Evolutionary conservation across 768 basidiomycete genomes (phyloP).

Genomic region (Cystofilobasidium capitatum): DNA sequence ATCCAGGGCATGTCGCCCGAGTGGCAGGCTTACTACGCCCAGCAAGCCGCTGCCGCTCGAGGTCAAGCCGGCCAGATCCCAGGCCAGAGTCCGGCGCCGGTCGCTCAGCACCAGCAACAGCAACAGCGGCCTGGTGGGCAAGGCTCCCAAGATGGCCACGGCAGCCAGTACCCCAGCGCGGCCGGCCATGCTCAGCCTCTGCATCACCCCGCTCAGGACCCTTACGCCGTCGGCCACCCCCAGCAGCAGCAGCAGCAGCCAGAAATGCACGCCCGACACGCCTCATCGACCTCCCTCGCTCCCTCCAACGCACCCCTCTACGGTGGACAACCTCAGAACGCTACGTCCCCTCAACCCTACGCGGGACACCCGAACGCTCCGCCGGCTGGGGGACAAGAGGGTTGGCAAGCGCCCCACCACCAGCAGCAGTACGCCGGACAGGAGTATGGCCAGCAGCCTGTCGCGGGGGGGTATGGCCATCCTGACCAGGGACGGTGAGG

Average conservation of each 20-base stretch:
- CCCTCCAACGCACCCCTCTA: too few species aligned
- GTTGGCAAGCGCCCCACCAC: too few species aligned
- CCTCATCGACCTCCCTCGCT: too few species aligned
- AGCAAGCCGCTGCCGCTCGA: slow-evolving; percentile 18
- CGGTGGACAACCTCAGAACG: too few species aligned
- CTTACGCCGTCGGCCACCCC: not conserved
- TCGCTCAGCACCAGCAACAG: slow-evolving; percentile 8
- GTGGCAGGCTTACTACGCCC: slow-evolving; percentile 26
- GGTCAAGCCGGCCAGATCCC: slow-evolving; percentile 13
- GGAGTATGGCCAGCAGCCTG: too few species aligned
- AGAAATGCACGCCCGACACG: too few species aligned
- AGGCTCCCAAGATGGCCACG: not conserved
- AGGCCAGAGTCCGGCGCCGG: not conserved
- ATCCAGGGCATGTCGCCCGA: slow-evolving; percentile 10
- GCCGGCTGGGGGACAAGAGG: too few species aligned
- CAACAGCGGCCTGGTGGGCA: not conserved
- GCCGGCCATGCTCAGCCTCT: not conserved
- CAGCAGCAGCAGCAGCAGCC: slow-evolving; percentile 3
- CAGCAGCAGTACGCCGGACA: too few species aligned
- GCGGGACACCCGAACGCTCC: too few species aligned
- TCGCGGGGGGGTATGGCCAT: too few species aligned
- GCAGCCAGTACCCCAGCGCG: not conserved
- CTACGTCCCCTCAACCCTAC: too few species aligned
- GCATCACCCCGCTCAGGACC: not conserved
- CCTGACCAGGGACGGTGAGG: too few species aligned